phyloP scores from a whole-genome alignment of 208 protist genomes.

The Sergeia podlipaevii region DNA sequence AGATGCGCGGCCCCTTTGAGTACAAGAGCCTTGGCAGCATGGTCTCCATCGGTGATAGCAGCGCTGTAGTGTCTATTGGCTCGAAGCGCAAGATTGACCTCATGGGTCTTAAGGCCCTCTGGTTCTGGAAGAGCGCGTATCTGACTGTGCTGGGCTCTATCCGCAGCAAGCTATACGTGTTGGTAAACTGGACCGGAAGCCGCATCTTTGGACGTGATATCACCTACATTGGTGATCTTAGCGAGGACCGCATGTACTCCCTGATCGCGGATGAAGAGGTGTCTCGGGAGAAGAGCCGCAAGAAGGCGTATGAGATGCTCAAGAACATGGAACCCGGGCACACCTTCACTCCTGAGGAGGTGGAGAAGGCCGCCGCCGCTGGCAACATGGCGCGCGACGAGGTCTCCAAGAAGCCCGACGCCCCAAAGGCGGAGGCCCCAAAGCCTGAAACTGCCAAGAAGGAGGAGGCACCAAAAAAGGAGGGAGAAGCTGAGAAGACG shows the following conservation, averaged over 20 bases:
- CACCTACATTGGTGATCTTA: constrained; percentile 83
- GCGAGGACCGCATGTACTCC: constrained; percentile 64
- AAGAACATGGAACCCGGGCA: constrained; percentile 20
- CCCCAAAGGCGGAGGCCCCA: background rate
- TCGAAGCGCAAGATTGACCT: constrained; percentile 53
- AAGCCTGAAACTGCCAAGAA: constrained; percentile 1
- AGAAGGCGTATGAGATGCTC: constrained; percentile 43
- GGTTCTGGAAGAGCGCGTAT: constrained; percentile 86
- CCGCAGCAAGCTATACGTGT: constrained; percentile 78
- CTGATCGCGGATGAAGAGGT: constrained; percentile 54
- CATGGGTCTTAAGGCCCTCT: constrained; percentile 71
- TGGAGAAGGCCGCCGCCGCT: constrained; percentile 22
- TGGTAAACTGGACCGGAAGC: constrained; percentile 82
- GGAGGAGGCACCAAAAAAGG: background rate
- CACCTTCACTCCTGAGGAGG: constrained; percentile 37
- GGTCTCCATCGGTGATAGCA: constrained; percentile 67
- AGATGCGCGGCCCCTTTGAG: constrained; percentile 38
- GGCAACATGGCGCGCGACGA: constrained; percentile 31
- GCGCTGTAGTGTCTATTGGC: constrained; percentile 69
- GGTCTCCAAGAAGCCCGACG: background rate
- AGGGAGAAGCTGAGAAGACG: background rate
- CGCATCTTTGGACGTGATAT: constrained; percentile 78
- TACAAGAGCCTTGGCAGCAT: constrained; percentile 82
- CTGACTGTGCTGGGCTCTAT: constrained; percentile 79
- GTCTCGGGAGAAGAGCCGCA: constrained; percentile 45